Evolutionary conservation across 257 asterid genomes (phyloP), one percentile per base, ranked within the genome.

Genomic region (Nicotiana attenuata): DNA sequence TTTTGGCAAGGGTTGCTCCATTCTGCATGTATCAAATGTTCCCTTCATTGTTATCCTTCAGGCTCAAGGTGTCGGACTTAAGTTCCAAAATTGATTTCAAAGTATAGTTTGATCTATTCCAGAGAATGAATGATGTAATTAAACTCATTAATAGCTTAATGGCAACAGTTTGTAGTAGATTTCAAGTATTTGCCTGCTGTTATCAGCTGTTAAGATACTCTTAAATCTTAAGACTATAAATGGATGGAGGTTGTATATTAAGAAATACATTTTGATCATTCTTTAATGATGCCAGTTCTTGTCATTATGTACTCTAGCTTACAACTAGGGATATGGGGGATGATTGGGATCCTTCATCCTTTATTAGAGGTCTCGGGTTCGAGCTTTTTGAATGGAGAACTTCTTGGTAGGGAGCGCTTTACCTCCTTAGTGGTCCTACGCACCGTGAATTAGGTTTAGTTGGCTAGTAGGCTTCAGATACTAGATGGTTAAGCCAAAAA

Each of bases 211-310:
- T 41, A 69, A 19, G 22, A 20, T 20, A 20, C 20, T 69, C 78
- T 41, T 41, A 69, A 5, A 20, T 22, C 78, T 41, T 69, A 69
- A 5, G 77, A 69, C 16, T n/a, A 68, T 68, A 35, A 52, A 38
- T 69, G 57, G 56, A 35, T 41, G 59, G 78, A 69, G 59, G 11
- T 69, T 69, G 78, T 69, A n/a, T 69, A 41, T 20, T 69, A 69
- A 69, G 78, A 69, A 19, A 69, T 69, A 69, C 59, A 41, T 69
- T 69, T 45, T 41, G 78, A 45, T 69, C 33, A 20, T 69, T 69
- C 17, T 10, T 41, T 3, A 20, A 41, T 69, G 78, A 41, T 69
- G 35, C 33, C 3, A 7, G 35, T 41, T 69, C 35, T 20, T 69
- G 45, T 41, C 77, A 69, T 28, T 41, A 69, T 41, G 78, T 69